Evolutionary conservation across 1,284 basidiomycete species (phyloP).

Genomic region (Ustilago hordei): DNA sequence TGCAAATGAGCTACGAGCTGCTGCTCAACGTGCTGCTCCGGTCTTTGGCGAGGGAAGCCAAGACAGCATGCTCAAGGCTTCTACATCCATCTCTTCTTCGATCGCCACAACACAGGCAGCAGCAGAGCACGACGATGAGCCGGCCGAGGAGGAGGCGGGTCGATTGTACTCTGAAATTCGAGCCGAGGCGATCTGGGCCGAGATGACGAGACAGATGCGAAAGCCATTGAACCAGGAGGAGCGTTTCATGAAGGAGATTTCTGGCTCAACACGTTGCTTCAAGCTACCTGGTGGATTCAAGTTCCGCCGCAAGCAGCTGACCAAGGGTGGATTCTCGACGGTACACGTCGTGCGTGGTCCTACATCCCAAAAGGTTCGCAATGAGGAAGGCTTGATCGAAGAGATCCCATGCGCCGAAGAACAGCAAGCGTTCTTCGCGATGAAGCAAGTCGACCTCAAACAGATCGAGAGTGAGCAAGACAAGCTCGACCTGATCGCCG

Average conservation of each 20-base stretch:
- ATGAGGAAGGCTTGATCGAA: conserved; percentile 42
- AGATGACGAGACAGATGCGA: conserved; percentile 44
- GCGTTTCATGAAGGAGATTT: conserved; percentile 36
- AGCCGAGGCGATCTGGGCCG: conserved; percentile 51
- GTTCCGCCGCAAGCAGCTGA: conserved; percentile 59
- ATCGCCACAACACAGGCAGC: conserved; percentile 11
- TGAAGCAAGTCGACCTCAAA: conserved; percentile 67
- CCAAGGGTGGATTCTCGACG: conserved; percentile 66
- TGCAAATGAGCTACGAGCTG: conserved; percentile 30
- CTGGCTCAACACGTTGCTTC: conserved; percentile 41
- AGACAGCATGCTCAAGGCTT: conserved; percentile 11
- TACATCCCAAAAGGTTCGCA: conserved; percentile 42
- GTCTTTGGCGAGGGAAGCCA: neutral
- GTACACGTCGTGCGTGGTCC: conserved; percentile 67
- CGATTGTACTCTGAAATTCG: conserved; percentile 45
- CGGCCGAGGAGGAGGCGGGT: conserved; percentile 34
- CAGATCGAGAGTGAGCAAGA: conserved; percentile 64
- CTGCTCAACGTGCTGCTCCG: conserved; percentile 17
- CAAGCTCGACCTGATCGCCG: conserved; percentile 65
- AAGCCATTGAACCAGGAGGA: conserved; percentile 36
- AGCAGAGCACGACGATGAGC: conserved; percentile 23
- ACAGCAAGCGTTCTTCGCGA: conserved; percentile 65
- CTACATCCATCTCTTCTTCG: conserved; percentile 8
- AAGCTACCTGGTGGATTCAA: conserved; percentile 59
- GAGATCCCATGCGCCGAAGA: conserved; percentile 54